These are phyloP conservation scores for Biscogniauxia mediterranea DNA, from an alignment of 2,329 filamentous ascomycete genomes.

Conservation along the genomic window DNA sequence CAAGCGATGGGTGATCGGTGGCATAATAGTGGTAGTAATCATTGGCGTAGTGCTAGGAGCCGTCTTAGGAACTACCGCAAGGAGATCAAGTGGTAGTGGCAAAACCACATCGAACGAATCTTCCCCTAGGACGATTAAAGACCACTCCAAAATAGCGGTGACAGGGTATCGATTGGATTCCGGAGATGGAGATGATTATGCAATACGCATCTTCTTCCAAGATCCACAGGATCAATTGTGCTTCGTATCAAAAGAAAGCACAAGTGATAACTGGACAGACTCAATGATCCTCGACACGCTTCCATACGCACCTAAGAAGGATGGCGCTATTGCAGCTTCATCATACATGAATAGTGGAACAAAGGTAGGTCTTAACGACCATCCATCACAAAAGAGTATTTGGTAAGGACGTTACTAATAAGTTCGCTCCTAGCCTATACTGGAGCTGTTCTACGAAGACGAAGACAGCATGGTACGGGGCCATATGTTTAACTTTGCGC, in stretches of 20 bases:
- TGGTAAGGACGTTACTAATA: constrained; percentile 10
- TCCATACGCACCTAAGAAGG: constrained; percentile 16
- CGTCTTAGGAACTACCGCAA: constrained; percentile 11
- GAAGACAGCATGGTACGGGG: constrained; percentile 16
- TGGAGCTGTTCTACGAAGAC: constrained; percentile 25
- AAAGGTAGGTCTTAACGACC: constrained; percentile 13
- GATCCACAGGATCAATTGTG: constrained; percentile 18
- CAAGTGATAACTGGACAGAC: constrained; percentile 17
- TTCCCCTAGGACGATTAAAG: constrained; percentile 12
- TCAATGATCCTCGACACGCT: constrained; percentile 19
- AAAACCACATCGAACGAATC: constrained; percentile 12
- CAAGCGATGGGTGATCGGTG: constrained; percentile 16
- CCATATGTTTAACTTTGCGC: constrained; percentile 20
- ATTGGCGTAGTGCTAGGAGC: constrained; percentile 19
- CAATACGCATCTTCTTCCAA: constrained; percentile 24
- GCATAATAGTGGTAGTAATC: constrained; percentile 10
- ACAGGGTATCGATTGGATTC: constrained; percentile 18
- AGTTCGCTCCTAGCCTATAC: constrained; percentile 11
- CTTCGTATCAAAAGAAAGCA: constrained; percentile 20
- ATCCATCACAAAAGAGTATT: not conserved
- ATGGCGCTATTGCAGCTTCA: constrained; percentile 21
- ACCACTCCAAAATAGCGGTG: constrained; percentile 22
- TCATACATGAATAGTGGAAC: constrained; percentile 14
- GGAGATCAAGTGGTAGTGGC: not conserved
- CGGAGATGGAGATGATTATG: constrained; percentile 15